Percentiles rank a stretch among this genome's conserved stretches.
Evolutionary conservation across 768 basidiomycete genomes (phyloP).

Genomic region (Phanerochaete carnosa): DNA sequence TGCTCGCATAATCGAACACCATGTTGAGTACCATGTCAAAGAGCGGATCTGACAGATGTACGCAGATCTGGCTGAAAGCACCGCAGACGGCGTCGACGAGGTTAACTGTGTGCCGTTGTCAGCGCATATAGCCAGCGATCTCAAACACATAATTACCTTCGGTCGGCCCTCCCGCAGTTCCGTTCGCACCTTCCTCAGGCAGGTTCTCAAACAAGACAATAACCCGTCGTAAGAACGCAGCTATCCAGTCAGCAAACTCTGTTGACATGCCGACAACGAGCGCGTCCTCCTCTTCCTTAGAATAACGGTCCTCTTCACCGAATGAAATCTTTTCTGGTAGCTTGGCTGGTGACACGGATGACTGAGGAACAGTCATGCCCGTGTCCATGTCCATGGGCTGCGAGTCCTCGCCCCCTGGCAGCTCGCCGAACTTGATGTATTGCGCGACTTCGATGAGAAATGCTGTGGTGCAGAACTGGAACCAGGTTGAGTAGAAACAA

Average conservation of each 20-base stretch:
- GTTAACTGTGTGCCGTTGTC: conserved; percentile 42
- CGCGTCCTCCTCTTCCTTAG: conserved; percentile 66
- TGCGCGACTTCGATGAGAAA: conserved; percentile 75
- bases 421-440: conserved; percentile 69
- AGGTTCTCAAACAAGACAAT: conserved; percentile 81
- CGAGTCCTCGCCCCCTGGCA: conserved; percentile 35
- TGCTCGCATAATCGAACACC: conserved; percentile 80
- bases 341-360: conserved; percentile 32
- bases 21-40: conserved; percentile 81
- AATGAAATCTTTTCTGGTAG: conserved; percentile 37
- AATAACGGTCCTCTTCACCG: conserved; percentile 37
- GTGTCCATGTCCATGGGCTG: conserved; percentile 19
- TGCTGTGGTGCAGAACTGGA: conserved; percentile 67
- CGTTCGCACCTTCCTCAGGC: conserved; percentile 74
- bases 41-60: conserved; percentile 68
- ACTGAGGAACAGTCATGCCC: conserved; percentile 15
- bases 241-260: conserved; percentile 78
- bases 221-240: conserved; percentile 75
- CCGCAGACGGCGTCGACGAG: conserved; percentile 74
- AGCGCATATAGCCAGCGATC: neutral
- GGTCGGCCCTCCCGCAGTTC: conserved; percentile 56
- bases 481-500: conserved; percentile 10
- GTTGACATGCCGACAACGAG: conserved; percentile 69
- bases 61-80: conserved; percentile 75
- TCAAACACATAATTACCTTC: conserved; percentile 48